These are phyloP conservation scores for Magnaporthiopsis poae DNA, from an alignment of 2,329 filamentous ascomycete genomes.

Conservation along the genomic window DNA sequence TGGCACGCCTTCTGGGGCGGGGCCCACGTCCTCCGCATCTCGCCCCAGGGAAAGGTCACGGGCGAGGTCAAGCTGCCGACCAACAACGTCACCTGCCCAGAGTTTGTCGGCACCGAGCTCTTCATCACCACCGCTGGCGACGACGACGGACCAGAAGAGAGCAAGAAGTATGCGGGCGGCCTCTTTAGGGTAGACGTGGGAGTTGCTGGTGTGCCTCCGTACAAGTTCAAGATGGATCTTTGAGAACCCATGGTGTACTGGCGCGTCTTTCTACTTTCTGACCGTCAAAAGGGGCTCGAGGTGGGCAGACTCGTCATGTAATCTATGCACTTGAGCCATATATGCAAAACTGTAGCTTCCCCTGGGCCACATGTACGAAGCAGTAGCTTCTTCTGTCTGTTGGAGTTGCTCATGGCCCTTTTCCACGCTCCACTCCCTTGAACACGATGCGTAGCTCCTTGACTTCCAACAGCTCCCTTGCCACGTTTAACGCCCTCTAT, in stretches of 20 bases:
- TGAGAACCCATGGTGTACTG: neutral
- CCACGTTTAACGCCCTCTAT: too few species aligned
- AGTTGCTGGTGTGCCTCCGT: slow-evolving; percentile 51
- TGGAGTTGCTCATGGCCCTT: neutral
- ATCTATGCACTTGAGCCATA: neutral
- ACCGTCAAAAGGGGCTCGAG: neutral
- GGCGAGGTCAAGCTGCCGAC: slow-evolving; percentile 71
- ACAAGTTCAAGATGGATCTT: slow-evolving; percentile 48
- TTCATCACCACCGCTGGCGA: slow-evolving; percentile 69
- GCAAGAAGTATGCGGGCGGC: slow-evolving; percentile 56
- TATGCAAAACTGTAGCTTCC: neutral
- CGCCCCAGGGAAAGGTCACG: slow-evolving; percentile 55
- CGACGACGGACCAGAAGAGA: slow-evolving; percentile 54
- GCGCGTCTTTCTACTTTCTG: neutral
- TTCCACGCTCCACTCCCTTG: neutral
- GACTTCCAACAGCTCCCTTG: too few species aligned
- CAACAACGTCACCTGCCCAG: slow-evolving; percentile 67
- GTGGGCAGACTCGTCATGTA: neutral
- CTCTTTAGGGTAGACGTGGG: slow-evolving; percentile 72
- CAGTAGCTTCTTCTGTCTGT: neutral
- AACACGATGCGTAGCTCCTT: too few species aligned
- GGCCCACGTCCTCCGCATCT: slow-evolving; percentile 63
- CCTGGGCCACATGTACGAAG: too few species aligned
- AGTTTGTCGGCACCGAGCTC: slow-evolving; percentile 65
- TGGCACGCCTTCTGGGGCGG: slow-evolving; percentile 85